These are phyloP conservation scores for Alternaria conjuncta DNA, from an alignment of 2,329 filamentous ascomycete genomes.

Conservation along the genomic window DNA sequence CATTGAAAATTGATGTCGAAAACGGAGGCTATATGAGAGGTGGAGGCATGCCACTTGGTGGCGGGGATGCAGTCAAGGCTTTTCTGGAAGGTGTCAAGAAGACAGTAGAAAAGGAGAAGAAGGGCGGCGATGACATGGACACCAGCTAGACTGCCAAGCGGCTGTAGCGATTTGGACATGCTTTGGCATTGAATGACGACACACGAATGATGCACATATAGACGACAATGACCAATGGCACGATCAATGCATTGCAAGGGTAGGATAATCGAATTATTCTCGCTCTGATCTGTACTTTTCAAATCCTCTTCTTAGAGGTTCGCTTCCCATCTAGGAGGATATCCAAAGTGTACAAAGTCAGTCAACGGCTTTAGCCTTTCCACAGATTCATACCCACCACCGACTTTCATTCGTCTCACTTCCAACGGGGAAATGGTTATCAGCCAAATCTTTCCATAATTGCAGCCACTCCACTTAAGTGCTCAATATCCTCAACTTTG, in stretches of 20 bases:
- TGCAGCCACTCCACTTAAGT: constrained; percentile 24
- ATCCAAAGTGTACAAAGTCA: neutral
- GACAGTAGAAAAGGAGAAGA: constrained; percentile 65
- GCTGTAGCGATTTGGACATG: neutral
- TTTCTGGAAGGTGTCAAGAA: constrained; percentile 90
- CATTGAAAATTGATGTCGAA: constrained; percentile 77
- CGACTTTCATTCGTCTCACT: neutral
- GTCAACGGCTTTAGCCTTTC: neutral
- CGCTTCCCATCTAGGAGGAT: neutral
- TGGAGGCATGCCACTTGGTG: constrained; percentile 82
- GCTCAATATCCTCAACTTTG: constrained; percentile 24
- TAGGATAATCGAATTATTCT: neutral
- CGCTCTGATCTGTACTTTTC: neutral
- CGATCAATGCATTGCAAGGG: neutral
- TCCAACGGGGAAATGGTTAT: neutral
- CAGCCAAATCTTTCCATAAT: constrained; percentile 21
- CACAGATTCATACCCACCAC: neutral
- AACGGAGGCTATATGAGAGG: constrained; percentile 83
- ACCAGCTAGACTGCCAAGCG: constrained; percentile 24
- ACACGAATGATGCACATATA: constrained; percentile 14
- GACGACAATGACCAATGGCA: constrained; percentile 2
- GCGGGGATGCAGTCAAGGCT: constrained; percentile 85
- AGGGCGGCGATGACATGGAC: constrained; percentile 42
- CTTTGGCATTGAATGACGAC: constrained; percentile 1
- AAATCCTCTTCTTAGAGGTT: neutral